Evolutionary conservation across 2,329 filamentous ascomycete species (phyloP), one percentile per base, ranked within the genome.

Genomic region (Paradendryphiella salina): DNA sequence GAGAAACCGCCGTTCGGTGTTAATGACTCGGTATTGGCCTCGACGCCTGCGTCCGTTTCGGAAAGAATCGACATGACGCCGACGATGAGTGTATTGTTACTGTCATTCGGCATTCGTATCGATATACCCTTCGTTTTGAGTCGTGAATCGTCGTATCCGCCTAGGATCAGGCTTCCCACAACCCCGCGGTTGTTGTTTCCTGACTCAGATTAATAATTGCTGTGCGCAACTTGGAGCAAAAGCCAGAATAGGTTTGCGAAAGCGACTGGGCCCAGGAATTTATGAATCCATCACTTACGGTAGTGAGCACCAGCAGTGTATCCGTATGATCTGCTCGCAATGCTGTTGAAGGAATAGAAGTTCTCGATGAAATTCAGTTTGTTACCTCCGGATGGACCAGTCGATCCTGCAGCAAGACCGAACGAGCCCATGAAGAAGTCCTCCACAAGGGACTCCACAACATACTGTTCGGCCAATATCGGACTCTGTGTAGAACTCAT

Each of bases 121-220:
- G 50, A 60, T 1, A 50, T 52, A 2, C 66, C 52, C 11, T 52
- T 44, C 8, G 60, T 47, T n/a, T 52, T 58, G 10, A 72, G 55
- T 8, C 73, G 66, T 0, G 70, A 62, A 23, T 59, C 50, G 47
- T 78, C 75, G 43, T 73, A 77, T 5, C 76, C 76, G 10, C 76
- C 75, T 1, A 78, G 58, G 0, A 74, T 67, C 4, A 76, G 62
- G 33, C 58, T 74, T 15, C 64, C 72, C 2, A 47, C 44, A 15
- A 57, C 56, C 21, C 68, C 70, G n/a, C 55, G 58, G 3, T 46
- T 26, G 29, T 60, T 59, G 20, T 69, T 69, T n/a, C 60, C 69
- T 73, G 18, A 7, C 7, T 26, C 7, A 26, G 23, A 20, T 26
- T 26, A 26, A 26, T 9, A 26, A 26, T 9, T 26, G 6, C 23